Evolutionary conservation across 495 filamentous ascomycete species (phyloP).

Genomic region (Neurospora sp.): DNA sequence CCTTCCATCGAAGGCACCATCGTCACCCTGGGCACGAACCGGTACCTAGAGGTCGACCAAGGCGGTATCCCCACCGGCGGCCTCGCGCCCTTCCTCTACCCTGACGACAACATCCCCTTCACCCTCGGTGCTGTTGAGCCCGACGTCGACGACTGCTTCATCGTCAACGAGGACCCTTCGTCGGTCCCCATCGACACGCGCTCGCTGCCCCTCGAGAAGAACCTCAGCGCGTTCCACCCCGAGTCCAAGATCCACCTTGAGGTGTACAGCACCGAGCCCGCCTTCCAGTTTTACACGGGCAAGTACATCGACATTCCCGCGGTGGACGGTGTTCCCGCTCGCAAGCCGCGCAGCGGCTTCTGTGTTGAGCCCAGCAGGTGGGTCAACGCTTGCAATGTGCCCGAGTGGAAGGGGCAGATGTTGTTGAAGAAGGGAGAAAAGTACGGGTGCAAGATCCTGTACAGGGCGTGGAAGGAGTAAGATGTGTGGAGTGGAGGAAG

Average conservation of each 20-base stretch:
- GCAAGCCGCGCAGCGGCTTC: slow-evolving; percentile 61
- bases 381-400: slow-evolving; percentile 76
- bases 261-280: slow-evolving; percentile 80
- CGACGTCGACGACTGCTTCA: slow-evolving; percentile 84
- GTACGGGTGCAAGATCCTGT: slow-evolving; percentile 70
- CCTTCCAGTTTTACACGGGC: slow-evolving; percentile 94
- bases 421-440: slow-evolving; percentile 67
- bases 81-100: slow-evolving; percentile 38
- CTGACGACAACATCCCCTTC: slow-evolving; percentile 61
- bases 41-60: slow-evolving; percentile 64
- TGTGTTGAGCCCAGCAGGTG: slow-evolving; percentile 86
- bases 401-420: slow-evolving; percentile 68
- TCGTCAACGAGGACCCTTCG: slow-evolving; percentile 53
- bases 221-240: slow-evolving; percentile 61
- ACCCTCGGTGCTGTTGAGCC: slow-evolving; percentile 55
- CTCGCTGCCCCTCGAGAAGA: slow-evolving; percentile 45
- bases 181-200: slow-evolving; percentile 71
- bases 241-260: slow-evolving; percentile 67
- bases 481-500: background rate
- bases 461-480: slow-evolving; percentile 65
- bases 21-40: slow-evolving; percentile 57
- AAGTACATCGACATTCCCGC: slow-evolving; percentile 70
- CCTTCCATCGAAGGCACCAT: slow-evolving; percentile 66
- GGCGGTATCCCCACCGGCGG: slow-evolving; percentile 57
- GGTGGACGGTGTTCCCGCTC: slow-evolving; percentile 52